Percentiles rank a stretch among this genome's conserved stretches.
phyloP scores from a whole-genome alignment of 495 filamentous ascomycete species.

The Aspergillus asperescens region DNA sequence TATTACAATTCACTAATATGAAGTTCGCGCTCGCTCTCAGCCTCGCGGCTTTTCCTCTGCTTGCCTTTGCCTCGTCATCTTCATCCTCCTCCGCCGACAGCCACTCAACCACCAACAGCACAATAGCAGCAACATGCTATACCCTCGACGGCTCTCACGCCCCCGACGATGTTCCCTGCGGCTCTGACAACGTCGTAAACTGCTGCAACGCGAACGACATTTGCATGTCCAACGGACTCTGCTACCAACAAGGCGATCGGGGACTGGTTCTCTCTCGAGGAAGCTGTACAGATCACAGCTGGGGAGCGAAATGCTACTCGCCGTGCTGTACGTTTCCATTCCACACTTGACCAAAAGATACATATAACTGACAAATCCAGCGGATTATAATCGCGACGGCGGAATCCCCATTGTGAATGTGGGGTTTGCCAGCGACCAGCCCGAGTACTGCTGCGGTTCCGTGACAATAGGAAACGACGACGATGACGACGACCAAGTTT shows the following conservation, averaged over 20 bases:
- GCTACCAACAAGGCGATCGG: slow-evolving; percentile 7
- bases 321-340: slow-evolving; percentile 8
- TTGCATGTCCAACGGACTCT: slow-evolving; percentile 12
- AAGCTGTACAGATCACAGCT: background rate
- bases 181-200: background rate
- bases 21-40: background rate
- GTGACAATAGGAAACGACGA: background rate
- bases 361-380: background rate
- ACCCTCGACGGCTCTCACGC: slow-evolving; percentile 10
- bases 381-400: background rate
- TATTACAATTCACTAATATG: background rate
- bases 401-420: background rate
- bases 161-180: slow-evolving; percentile 8
- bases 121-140: slow-evolving; percentile 3
- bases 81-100: background rate
- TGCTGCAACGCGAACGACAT: slow-evolving; percentile 12
- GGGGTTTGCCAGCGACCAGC: background rate
- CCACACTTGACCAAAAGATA: background rate
- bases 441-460: slow-evolving; percentile 5
- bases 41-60: background rate
- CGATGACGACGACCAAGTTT: background rate
- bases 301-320: slow-evolving; percentile 3
- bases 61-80: background rate
- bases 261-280: slow-evolving; percentile 4
- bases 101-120: background rate